Base-by-base conservation (phyloP, 768 basidiomycete species). In the Rhizopogon roseolus region DNA sequence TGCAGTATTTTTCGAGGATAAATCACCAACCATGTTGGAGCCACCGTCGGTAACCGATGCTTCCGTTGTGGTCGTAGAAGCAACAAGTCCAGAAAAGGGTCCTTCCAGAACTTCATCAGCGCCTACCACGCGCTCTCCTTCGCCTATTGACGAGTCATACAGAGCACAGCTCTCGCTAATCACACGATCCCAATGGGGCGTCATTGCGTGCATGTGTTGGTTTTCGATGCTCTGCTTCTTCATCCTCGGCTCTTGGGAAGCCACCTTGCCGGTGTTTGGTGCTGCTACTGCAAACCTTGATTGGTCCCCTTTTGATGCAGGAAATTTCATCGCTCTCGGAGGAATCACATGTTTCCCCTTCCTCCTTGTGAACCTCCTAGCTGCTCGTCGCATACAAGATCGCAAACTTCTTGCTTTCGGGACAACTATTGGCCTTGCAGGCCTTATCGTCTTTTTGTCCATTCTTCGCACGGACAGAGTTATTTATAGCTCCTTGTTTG, bases 191-290 rank as follows among this genome's bases (percentile, higher is more conserved):
- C 77, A 81, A 54, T 81, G 78, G 76, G 81, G 80, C 27, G 78
- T 83, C 53, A 72, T 80, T 22, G 57, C 73, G 39, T 82, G 79
- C 62, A 85, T 87, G 81, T 87, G 82, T 63, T 88, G 83, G 79
- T 82, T 81, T 60, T 76, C 83, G 42, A 84, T 84, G 80, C 75
- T 81, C 17, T 84, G 79, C 66, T 88, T 86, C 73, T 84, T 86
- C 67, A 74, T 86, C 62, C 80, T 88, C 52, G 84, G 82, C 5
- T 77, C 79, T 14, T 86, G 83, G 84, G 85, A 88, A 65, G 73
- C 81, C 45, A 85, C 84, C 64, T 78, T 86, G 50, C 85, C 84
- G 37, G 76, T 86, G 53, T 86, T 79, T 63, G 75, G 79, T 17
- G 75, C 77, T 43, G 61, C 60, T 17, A 64, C 61, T 5, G 64